phyloP scores from a whole-genome alignment of 2,329 filamentous ascomycete genomes.

The Gaeumannomyces tritici region DNA sequence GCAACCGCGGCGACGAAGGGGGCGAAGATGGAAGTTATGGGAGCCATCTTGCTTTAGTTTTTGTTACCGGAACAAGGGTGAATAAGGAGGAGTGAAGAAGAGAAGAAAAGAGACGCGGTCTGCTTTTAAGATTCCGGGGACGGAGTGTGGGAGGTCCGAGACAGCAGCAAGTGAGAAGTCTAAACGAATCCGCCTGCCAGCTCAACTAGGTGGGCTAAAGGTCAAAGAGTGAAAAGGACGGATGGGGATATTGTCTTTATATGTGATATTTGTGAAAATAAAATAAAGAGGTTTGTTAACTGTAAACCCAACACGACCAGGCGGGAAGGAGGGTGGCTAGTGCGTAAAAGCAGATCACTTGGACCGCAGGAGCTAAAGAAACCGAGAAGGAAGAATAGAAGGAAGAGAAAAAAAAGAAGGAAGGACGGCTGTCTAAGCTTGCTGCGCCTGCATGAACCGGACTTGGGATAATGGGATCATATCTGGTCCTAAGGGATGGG shows the following conservation, averaged over 20 bases:
- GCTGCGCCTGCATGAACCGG: constrained; percentile 4
- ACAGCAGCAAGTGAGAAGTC: not conserved
- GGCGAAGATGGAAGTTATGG: constrained; percentile 5
- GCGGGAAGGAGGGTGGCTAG: not conserved
- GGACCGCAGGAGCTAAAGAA: not conserved
- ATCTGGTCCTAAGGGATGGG: not conserved
- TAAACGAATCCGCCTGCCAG: constrained; percentile 2
- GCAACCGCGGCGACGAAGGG: constrained; percentile 6
- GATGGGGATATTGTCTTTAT: too few species aligned
- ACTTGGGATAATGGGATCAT: not conserved
- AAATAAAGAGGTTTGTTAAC: too few species aligned
- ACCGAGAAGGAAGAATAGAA: not conserved
- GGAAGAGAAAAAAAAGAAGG: not conserved
- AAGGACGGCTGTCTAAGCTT: constrained; percentile 3
- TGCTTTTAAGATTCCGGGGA: not conserved
- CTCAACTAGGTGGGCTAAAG: not conserved
- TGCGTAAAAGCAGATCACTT: not conserved
- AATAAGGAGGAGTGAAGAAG: too few species aligned
- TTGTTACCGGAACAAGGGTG: too few species aligned
- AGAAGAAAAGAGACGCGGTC: not conserved
- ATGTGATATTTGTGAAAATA: too few species aligned
- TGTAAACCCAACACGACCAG: too few species aligned
- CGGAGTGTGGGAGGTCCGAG: not conserved
- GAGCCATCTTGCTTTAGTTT: constrained; percentile 12
- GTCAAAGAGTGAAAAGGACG: not conserved